Percentiles rank a stretch among this genome's conserved stretches.
Evolutionary conservation across 306 rosid species (phyloP).

Genomic region (Carpinus fangiana): DNA sequence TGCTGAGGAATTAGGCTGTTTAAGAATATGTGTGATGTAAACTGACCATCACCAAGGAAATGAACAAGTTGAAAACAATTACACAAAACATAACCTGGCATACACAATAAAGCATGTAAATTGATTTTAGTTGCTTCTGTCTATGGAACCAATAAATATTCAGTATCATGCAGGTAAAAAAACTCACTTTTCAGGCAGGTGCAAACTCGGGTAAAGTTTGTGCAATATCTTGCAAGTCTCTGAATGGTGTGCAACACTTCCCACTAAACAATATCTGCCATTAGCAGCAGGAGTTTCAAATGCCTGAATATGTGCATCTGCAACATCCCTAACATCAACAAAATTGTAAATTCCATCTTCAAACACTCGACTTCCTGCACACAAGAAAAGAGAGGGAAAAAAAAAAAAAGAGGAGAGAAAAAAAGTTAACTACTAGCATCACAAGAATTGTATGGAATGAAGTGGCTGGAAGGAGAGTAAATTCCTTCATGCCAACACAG

Average conservation of each 20-base stretch:
- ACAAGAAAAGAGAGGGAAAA: not conserved
- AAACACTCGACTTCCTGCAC: constrained; percentile 55
- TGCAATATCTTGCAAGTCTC: constrained; percentile 48
- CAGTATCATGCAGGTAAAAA: no score
- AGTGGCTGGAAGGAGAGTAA: not conserved
- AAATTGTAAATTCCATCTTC: constrained; percentile 48
- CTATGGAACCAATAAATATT: no score
- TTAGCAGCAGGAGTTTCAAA: constrained; percentile 73
- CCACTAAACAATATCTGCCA: constrained; percentile 67
- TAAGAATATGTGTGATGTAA: no score
- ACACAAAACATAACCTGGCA: no score
- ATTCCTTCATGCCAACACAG: not conserved
- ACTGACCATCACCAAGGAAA: no score
- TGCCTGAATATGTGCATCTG: constrained; percentile 69
- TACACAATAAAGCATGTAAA: no score
- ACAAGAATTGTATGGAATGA: not conserved
- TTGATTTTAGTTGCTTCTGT: no score
- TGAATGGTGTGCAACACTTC: constrained; percentile 52
- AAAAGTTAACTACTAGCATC: not conserved
- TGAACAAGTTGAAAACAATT: no score
- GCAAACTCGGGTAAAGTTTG: constrained; percentile 53
- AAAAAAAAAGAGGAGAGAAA: not conserved
- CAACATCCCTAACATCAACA: constrained; percentile 85
- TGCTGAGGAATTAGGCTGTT: no score
- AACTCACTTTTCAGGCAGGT: constrained; percentile 60